phyloP scores from a whole-genome alignment of 768 basidiomycete species.

The Podaxis sp. region DNA sequence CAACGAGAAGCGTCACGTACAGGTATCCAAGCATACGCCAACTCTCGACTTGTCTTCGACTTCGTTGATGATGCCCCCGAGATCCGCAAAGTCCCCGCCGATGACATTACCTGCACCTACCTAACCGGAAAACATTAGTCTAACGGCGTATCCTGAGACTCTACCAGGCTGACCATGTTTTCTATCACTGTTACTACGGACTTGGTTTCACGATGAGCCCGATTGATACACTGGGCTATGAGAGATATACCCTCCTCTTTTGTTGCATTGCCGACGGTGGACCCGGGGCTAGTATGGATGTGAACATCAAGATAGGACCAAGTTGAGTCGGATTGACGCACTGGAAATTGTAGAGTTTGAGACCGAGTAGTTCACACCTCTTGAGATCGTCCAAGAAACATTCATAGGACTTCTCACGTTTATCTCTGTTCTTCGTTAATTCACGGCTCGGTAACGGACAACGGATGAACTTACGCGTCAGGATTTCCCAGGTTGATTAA shows the following conservation, averaged over 20 bases:
- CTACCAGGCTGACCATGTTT: constrained; percentile 61
- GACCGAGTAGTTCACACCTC: constrained; percentile 73
- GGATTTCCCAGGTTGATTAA: constrained; percentile 84
- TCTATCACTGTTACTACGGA: constrained; percentile 69
- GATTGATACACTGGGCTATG: constrained; percentile 74
- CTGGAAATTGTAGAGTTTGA: constrained; percentile 85
- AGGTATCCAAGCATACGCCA: constrained; percentile 86
- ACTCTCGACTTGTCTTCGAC: constrained; percentile 75
- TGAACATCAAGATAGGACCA: neutral
- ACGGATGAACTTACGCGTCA: constrained; percentile 48
- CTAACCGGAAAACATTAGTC: constrained; percentile 31
- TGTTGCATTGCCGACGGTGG: constrained; percentile 70
- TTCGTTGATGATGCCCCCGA: constrained; percentile 63
- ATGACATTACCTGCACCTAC: constrained; percentile 80
- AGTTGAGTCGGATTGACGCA: constrained; percentile 33
- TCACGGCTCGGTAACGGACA: neutral
- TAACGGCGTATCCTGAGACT: neutral
- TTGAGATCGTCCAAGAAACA: constrained; percentile 84
- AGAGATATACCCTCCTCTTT: constrained; percentile 56
- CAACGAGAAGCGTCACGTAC: constrained; percentile 33
- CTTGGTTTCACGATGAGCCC: constrained; percentile 60
- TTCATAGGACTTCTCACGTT: constrained; percentile 67
- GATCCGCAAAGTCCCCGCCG: constrained; percentile 66
- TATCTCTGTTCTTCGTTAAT: constrained; percentile 39
- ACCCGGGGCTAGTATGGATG: constrained; percentile 59